Evolutionary conservation across 495 filamentous ascomycete genomes (phyloP), one percentile per base, ranked within the genome.

Genomic region (Aspergillus affinis): DNA sequence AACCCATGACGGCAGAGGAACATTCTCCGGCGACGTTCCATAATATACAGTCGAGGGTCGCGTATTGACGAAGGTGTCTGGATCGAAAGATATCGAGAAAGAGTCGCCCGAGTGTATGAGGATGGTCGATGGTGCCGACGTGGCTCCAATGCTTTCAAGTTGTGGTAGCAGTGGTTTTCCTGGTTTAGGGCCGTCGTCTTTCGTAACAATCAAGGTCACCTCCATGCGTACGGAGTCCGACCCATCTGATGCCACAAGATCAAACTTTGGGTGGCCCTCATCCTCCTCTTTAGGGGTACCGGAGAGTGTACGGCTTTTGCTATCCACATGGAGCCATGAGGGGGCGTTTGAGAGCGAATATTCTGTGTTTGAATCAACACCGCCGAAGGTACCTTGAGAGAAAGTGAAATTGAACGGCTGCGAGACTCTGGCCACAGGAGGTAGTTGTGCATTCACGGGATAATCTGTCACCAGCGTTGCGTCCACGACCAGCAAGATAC

Each of bases 1-100:
- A 46, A 96, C 82, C 93, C 92, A 97, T 5, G 92, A 90, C 36
- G 93, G 93, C 45, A 97, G 75, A 30, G 93, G 92, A 7, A 88
- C 87, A 65, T 93, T 90, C 60, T 92, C 86, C 6, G 77, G 75
- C 44, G 89, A 88, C 12, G 88, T 86, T 21, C 91, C 89, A 67
- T 96, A 94, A 71, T 92, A 96, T 23, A 78, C 73, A 32, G 80
- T 83, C 10, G 75, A 73, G 30, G 70, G 66, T 48, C 72, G 69
- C 0, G 78, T 81, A 54, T 78, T 75, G 23, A 69, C 68, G 58
- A 84, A 84, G 7, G 78, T 84, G 3, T 73, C 71, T n/a, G 68
- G 53, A 32, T 79, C 77, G 44, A 84, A 83, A 4, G 69, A 55
- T 48, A 84, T 72, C 8, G 71, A 73, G 47, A 84, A 78, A 4